A percentile compares a stretch with the other conserved stretches of the same genome.
These are phyloP conservation scores for Pseudogymnoascus sp. DNA, from an alignment of 2,329 filamentous ascomycete species.

Conservation along the genomic window DNA sequence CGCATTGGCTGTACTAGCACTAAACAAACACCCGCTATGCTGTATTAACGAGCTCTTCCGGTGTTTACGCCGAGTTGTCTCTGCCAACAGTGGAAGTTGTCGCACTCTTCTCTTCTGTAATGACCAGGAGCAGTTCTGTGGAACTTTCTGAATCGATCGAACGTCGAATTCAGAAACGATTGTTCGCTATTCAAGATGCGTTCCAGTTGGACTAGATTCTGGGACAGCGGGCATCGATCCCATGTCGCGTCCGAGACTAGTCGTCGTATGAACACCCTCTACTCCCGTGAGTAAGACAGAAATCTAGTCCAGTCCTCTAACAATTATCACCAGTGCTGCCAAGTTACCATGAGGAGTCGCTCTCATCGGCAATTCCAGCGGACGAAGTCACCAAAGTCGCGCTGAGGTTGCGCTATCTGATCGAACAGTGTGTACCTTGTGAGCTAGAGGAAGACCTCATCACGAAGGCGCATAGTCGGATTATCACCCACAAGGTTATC, in stretches of 20 bases:
- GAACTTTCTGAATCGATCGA: neutral
- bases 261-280: neutral
- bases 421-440: slow-evolving; percentile 83
- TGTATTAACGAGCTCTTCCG: neutral
- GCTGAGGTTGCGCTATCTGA: slow-evolving; percentile 79
- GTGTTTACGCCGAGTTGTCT: neutral
- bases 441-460: slow-evolving; percentile 71
- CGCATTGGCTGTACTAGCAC: neutral
- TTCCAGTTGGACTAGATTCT: neutral
- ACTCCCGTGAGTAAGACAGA: neutral
- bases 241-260: slow-evolving; percentile 3
- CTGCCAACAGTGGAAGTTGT: neutral
- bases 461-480: slow-evolving; percentile 69
- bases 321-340: slow-evolving; percentile 49
- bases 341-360: slow-evolving; percentile 45
- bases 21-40: neutral
- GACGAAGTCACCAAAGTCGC: slow-evolving; percentile 82
- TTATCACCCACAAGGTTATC: slow-evolving; percentile 76
- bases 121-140: neutral
- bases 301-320: neutral
- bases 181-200: neutral
- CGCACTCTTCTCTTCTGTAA: neutral
- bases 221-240: neutral
- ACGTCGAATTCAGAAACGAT: neutral
- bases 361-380: slow-evolving; percentile 61